Evolutionary conservation across 345 rosid genomes (phyloP).

Genomic region (Heritiera littoralis): DNA sequence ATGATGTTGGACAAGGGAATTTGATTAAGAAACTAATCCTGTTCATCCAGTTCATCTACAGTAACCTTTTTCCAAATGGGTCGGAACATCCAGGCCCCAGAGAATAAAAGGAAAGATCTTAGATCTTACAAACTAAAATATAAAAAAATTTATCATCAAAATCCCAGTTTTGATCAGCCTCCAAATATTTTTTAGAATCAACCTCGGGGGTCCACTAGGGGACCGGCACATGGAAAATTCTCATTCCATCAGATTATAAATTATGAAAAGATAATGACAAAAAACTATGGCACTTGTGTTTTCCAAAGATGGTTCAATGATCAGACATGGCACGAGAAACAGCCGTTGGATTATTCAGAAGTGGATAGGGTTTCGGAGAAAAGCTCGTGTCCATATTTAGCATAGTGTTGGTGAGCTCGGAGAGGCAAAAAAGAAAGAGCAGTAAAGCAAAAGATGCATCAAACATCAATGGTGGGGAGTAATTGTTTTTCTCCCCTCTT

Average conservation of each 20-base stretch:
- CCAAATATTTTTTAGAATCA: background rate
- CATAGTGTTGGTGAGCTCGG: conserved; percentile 15
- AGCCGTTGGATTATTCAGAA: conserved; percentile 30
- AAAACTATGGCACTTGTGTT: conserved; percentile 29
- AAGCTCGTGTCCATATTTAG: conserved; percentile 33
- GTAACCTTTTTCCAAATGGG: conserved; percentile 32
- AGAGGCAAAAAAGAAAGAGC: background rate
- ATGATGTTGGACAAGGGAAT: background rate
- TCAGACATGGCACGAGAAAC: conserved; percentile 35
- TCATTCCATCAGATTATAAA: conserved; percentile 5
- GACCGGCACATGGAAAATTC: conserved; percentile 29
- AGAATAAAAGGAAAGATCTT: conserved; percentile 27
- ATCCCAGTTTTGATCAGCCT: conserved; percentile 10
- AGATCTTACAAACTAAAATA: background rate
- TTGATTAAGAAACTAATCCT: conserved; percentile 23
- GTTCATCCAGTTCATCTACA: conserved; percentile 8
- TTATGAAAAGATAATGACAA: conserved; percentile 26
- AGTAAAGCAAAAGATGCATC: background rate
- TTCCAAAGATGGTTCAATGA: conserved; percentile 42
- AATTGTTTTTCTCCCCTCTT: conserved; percentile 11
- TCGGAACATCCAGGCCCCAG: conserved; percentile 37
- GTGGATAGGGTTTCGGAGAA: conserved; percentile 16
- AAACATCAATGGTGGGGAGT: background rate
- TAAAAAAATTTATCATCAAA: conserved; percentile 10
- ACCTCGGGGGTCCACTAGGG: conserved; percentile 1